phyloP scores from a whole-genome alignment of 2,329 filamentous ascomycete species.

The Mycosphaerella sp. region DNA sequence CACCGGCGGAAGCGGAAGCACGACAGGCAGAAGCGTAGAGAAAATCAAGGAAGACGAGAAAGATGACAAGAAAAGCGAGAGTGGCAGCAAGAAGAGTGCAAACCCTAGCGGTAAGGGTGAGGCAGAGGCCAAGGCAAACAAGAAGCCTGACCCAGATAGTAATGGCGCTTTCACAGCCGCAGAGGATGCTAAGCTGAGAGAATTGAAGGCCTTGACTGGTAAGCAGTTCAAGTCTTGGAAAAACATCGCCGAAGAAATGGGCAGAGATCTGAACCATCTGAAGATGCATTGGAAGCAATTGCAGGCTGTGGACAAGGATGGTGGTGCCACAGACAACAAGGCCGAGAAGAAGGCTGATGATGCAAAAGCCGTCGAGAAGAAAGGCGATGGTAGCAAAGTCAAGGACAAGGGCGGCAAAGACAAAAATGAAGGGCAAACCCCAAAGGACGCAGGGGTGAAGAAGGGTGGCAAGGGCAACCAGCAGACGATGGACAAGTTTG shows the following conservation, averaged over 20 bases:
- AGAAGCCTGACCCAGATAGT: neutral
- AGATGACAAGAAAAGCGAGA: constrained; percentile 4
- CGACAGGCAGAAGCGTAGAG: neutral
- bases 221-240: constrained; percentile 13
- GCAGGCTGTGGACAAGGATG: constrained; percentile 10
- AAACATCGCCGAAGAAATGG: constrained; percentile 15
- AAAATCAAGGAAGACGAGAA: constrained; percentile 4
- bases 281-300: constrained; percentile 13
- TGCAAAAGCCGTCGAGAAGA: neutral
- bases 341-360: constrained; percentile 1
- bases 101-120: neutral
- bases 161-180: constrained; percentile 29
- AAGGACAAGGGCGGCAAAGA: constrained; percentile 6
- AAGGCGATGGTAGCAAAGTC: constrained; percentile 1
- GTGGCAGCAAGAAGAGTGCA: neutral
- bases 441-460: constrained; percentile 5
- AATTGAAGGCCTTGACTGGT: constrained; percentile 9
- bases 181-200: constrained; percentile 38
- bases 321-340: constrained; percentile 1
- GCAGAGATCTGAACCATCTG: neutral
- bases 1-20: neutral
- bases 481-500: constrained; percentile 4
- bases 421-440: constrained; percentile 1
- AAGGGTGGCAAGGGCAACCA: neutral
- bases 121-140: constrained; percentile 2